phyloP scores from a whole-genome alignment of 768 basidiomycete genomes.

The Clitopilus hobsonii region DNA sequence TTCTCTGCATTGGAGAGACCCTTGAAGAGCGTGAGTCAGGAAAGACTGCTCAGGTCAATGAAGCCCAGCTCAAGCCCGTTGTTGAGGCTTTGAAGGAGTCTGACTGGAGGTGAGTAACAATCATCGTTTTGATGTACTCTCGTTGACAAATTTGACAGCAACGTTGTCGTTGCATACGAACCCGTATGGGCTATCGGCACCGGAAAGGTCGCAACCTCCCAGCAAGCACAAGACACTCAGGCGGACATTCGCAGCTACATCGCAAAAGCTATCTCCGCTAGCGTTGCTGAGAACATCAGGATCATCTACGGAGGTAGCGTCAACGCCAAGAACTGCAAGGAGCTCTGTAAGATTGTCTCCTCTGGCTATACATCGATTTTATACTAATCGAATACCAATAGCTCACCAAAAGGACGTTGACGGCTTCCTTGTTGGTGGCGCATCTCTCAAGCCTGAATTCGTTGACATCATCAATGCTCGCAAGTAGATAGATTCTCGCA shows the following conservation, averaged over 20 bases:
- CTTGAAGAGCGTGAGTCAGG: conserved; percentile 80
- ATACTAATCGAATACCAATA: conserved; percentile 21
- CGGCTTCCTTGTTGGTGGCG: conserved; percentile 97
- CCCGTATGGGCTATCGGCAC: conserved; percentile 99
- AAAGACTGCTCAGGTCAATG: conserved; percentile 74
- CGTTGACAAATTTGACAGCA: conserved; percentile 36
- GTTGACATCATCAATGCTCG: conserved; percentile 83
- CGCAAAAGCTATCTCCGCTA: conserved; percentile 52
- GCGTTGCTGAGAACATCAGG: conserved; percentile 68
- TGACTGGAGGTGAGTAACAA: conserved; percentile 71
- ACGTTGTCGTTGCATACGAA: conserved; percentile 94
- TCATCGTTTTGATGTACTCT: background rate
- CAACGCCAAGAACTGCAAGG: conserved; percentile 79
- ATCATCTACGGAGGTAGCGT: conserved; percentile 98
- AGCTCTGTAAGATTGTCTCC: conserved; percentile 60
- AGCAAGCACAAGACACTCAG: conserved; percentile 94
- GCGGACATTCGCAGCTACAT: conserved; percentile 77
- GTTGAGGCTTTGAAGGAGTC: conserved; percentile 52
- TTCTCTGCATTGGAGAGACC: conserved; percentile 96
- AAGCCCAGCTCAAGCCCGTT: conserved; percentile 77
- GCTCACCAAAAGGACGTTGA: conserved; percentile 82
- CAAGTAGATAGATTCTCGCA: too few relatives aligned
- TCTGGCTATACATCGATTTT: background rate
- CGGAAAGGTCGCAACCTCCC: conserved; percentile 87
- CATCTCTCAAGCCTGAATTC: conserved; percentile 97